phyloP scores from a whole-genome alignment of 495 filamentous ascomycete genomes.

The Lepraria neglecta region DNA sequence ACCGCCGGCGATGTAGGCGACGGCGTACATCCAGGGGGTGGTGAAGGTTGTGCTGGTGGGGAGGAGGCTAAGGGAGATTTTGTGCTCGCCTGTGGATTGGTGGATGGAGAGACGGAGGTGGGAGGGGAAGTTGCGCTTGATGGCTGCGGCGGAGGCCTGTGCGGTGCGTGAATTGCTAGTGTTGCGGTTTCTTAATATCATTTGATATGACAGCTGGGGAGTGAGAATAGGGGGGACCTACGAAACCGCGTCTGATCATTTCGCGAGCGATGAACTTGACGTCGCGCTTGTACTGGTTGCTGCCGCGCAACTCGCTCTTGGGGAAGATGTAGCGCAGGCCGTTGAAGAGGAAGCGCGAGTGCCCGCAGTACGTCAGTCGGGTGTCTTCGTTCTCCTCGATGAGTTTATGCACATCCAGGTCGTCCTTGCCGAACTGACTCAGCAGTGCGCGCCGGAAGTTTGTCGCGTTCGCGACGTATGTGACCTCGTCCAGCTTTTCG shows the following conservation, averaged over 20 bases:
- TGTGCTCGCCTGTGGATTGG: conserved; percentile 46
- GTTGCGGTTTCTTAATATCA: too few species aligned
- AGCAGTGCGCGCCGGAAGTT: conserved; percentile 45
- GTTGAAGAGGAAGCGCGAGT: conserved; percentile 53
- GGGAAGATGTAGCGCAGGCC: conserved; percentile 48
- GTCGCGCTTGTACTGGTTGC: conserved; percentile 43
- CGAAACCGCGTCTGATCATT: conserved; percentile 54
- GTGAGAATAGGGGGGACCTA: conserved; percentile 31
- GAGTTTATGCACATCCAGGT: conserved; percentile 41
- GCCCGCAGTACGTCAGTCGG: conserved; percentile 54
- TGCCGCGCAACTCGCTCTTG: conserved; percentile 35
- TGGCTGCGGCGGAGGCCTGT: conserved; percentile 51
- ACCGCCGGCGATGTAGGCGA: too few species aligned
- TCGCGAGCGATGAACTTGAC: conserved; percentile 46
- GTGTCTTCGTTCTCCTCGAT: conserved; percentile 49
- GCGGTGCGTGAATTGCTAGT: neutral
- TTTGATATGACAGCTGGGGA: too few species aligned
- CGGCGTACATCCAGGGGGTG: too few species aligned
- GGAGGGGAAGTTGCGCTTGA: conserved; percentile 41
- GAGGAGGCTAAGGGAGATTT: conserved; percentile 48
- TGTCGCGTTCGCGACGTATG: conserved; percentile 46
- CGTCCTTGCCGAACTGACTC: conserved; percentile 40
- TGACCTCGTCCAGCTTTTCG: conserved; percentile 39
- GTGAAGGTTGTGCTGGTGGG: too few species aligned
- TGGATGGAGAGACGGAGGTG: conserved; percentile 57